phyloP scores from a whole-genome alignment of 495 filamentous ascomycete genomes.

The Poronia punctata region DNA sequence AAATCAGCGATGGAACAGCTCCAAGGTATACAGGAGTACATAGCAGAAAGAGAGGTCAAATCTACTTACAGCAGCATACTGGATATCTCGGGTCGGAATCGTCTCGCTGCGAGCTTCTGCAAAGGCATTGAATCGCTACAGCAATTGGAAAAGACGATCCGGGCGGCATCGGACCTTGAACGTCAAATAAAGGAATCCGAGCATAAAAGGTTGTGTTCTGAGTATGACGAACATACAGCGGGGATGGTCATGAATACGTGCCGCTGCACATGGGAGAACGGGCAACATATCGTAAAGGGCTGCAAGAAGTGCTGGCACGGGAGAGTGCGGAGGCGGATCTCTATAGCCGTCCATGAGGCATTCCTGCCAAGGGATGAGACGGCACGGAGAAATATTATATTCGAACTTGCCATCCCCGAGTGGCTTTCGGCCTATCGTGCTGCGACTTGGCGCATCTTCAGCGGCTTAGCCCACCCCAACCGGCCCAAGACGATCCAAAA shows the following conservation, averaged over 20 bases:
- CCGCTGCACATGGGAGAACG: slow-evolving; percentile 13
- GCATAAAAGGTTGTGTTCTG: slow-evolving; percentile 23
- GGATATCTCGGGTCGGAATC: slow-evolving; percentile 23
- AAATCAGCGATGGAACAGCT: slow-evolving; percentile 42
- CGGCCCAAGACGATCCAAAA: neutral
- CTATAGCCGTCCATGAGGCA: slow-evolving; percentile 38
- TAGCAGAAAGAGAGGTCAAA: slow-evolving; percentile 24
- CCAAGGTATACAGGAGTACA: slow-evolving; percentile 39
- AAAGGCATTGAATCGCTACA: slow-evolving; percentile 25
- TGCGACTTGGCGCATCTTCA: slow-evolving; percentile 35
- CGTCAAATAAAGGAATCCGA: slow-evolving; percentile 33
- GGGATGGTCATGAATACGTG: slow-evolving; percentile 25
- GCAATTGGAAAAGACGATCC: slow-evolving; percentile 27
- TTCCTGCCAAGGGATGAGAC: slow-evolving; percentile 32
- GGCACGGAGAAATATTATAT: slow-evolving; percentile 28
- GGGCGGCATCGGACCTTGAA: slow-evolving; percentile 17
- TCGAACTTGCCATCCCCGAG: slow-evolving; percentile 37
- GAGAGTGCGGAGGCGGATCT: slow-evolving; percentile 18
- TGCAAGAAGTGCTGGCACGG: slow-evolving; percentile 16
- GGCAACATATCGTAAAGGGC: slow-evolving; percentile 26
- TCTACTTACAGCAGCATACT: slow-evolving; percentile 35
- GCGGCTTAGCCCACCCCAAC: slow-evolving; percentile 13
- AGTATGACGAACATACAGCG: slow-evolving; percentile 34
- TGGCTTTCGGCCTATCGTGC: slow-evolving; percentile 38
- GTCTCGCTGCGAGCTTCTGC: slow-evolving; percentile 42